Conservation (phyloP, 305 asterid genomes). For the Rubia occidens region DNA sequence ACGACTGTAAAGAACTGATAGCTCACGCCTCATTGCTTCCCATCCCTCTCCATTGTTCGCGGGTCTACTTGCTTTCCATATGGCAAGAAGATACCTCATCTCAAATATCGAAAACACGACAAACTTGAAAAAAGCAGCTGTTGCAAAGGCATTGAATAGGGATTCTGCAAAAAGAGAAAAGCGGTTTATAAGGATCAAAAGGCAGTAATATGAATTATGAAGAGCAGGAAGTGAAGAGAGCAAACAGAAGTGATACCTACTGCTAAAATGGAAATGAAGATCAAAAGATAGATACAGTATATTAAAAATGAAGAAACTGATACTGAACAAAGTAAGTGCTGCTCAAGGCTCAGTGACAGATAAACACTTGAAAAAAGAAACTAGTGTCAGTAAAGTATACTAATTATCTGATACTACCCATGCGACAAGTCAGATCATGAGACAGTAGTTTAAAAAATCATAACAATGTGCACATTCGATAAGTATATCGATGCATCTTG, state of each 20-base stretch:
- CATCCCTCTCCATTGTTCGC: constrained; percentile 73
- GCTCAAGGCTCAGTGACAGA: not conserved
- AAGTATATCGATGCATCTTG: not conserved
- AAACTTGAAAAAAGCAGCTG: constrained; percentile 98
- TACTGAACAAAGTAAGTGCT: not conserved
- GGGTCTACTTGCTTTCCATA: constrained; percentile 87
- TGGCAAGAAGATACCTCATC: constrained; percentile 96
- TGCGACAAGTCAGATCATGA: not conserved
- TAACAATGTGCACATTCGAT: not conserved
- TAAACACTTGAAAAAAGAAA: not conserved
- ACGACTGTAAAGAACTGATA: constrained; percentile 89
- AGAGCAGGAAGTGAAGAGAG: not conserved
- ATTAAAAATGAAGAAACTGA: not conserved
- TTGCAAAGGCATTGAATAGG: constrained; percentile 92
- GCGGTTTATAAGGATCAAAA: not conserved
- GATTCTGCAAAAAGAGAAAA: constrained; percentile 55
- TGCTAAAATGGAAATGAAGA: not conserved
- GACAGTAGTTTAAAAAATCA: not conserved
- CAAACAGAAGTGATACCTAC: not conserved
- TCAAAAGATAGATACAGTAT: not conserved
- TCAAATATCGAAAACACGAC: constrained; percentile 98
- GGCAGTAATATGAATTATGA: not conserved
- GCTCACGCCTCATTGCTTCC: constrained; percentile 96
- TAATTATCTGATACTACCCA: not conserved
- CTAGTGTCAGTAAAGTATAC: not conserved